Conservation (phyloP, 768 basidiomycete species). For the Hydnomerulius pinastri region DNA sequence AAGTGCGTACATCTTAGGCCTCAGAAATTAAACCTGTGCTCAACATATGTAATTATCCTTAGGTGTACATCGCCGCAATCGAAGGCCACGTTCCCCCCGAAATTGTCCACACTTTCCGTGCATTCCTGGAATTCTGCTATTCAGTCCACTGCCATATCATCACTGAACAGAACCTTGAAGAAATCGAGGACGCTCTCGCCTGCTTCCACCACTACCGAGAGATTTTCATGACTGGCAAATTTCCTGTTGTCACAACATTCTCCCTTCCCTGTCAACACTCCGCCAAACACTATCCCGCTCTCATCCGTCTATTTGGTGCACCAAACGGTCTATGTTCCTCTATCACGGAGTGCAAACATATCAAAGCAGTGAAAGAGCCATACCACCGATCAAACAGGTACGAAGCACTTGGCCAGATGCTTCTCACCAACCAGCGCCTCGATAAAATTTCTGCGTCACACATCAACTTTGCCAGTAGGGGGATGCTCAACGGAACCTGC, state of each 20-base stretch:
- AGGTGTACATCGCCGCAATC: slow-evolving; percentile 31
- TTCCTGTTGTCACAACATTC: slow-evolving; percentile 15
- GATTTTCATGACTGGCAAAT: slow-evolving; percentile 14
- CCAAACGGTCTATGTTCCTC: slow-evolving; percentile 38
- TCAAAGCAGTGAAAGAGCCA: slow-evolving; percentile 37
- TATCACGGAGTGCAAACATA: slow-evolving; percentile 38
- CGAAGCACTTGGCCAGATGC: slow-evolving; percentile 31
- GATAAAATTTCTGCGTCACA: slow-evolving; percentile 28
- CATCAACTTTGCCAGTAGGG: slow-evolving; percentile 15
- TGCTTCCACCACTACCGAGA: slow-evolving; percentile 23
- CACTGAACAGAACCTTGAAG: slow-evolving; percentile 17
- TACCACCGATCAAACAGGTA: slow-evolving; percentile 29
- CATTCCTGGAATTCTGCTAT: slow-evolving; percentile 35
- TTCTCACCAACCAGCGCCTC: slow-evolving; percentile 24
- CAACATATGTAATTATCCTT: too few relatives aligned
- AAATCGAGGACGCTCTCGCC: slow-evolving; percentile 18
- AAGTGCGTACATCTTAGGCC: too few relatives aligned
- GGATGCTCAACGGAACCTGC: slow-evolving; percentile 20
- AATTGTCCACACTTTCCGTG: slow-evolving; percentile 16
- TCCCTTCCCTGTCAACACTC: slow-evolving; percentile 35
- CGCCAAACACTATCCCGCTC: slow-evolving; percentile 25
- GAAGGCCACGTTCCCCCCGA: slow-evolving; percentile 18
- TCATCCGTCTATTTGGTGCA: slow-evolving; percentile 30
- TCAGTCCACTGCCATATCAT: slow-evolving; percentile 20
- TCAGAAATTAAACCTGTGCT: too few relatives aligned